Percentiles rank a stretch among this genome's conserved stretches.
Evolutionary conservation across 306 rosid species (phyloP).

Genomic region (Corylus avellana): DNA sequence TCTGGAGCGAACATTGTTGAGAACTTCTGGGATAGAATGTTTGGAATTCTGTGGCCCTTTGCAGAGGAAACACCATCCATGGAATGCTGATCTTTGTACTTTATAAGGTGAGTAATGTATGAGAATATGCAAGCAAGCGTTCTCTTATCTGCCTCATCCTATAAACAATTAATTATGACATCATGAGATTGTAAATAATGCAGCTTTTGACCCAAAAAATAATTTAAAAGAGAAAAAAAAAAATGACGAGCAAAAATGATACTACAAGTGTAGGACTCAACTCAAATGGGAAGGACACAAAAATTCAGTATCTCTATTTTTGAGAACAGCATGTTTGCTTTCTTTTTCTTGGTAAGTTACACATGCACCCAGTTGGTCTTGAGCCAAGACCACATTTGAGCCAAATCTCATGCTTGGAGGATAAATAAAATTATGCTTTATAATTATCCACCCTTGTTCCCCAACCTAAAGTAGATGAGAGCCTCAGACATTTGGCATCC

Average conservation of each 20-base stretch:
- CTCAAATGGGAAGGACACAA: neutral
- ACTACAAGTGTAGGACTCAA: neutral
- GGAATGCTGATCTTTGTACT: slow-evolving; percentile 69
- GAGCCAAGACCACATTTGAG: too few species aligned
- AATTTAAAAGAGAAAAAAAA: neutral
- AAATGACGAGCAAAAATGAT: neutral
- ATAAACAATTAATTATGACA: slow-evolving; percentile 20
- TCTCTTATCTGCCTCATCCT: slow-evolving; percentile 76
- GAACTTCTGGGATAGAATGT: slow-evolving; percentile 55
- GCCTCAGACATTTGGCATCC: neutral
- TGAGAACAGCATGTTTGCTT: too few species aligned
- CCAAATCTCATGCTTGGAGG: too few species aligned
- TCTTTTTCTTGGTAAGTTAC: too few species aligned
- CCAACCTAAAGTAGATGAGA: neutral
- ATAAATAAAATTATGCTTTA: neutral
- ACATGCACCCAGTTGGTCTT: too few species aligned
- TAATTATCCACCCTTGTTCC: neutral
- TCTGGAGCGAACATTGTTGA: slow-evolving; percentile 47
- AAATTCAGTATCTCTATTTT: neutral
- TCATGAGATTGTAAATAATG: neutral
- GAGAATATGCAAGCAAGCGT: slow-evolving; percentile 59
- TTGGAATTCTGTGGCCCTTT: slow-evolving; percentile 59
- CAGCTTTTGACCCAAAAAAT: neutral
- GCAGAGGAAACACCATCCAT: slow-evolving; percentile 51
- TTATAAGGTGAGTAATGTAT: slow-evolving; percentile 74